A percentile compares a stretch with the other conserved stretches of the same genome.
Conservation (phyloP, 495 filamentous ascomycete genomes). For the Neurospora africana region DNA sequence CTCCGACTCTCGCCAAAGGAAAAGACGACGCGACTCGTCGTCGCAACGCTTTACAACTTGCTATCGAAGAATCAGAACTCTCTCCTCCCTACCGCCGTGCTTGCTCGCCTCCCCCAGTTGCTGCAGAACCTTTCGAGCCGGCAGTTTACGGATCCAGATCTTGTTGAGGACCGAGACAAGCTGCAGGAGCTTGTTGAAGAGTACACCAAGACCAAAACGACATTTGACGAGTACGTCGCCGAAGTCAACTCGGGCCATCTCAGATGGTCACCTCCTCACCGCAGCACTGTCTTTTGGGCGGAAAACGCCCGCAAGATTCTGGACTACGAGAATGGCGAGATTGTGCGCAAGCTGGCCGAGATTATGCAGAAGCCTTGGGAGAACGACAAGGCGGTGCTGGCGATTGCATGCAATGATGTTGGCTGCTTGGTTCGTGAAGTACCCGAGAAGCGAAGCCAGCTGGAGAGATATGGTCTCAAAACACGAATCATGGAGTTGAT, state of each 20-base stretch:
- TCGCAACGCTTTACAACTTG: slow-evolving; percentile 83
- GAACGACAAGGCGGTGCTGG: slow-evolving; percentile 88
- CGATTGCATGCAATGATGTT: slow-evolving; percentile 92
- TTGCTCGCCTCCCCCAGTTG: slow-evolving; percentile 70
- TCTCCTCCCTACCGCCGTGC: slow-evolving; percentile 70
- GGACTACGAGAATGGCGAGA: slow-evolving; percentile 67
- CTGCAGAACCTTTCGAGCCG: slow-evolving; percentile 71
- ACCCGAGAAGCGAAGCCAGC: slow-evolving; percentile 67
- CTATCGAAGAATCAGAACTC: slow-evolving; percentile 62
- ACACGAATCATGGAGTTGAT: slow-evolving; percentile 90
- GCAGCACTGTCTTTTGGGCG: slow-evolving; percentile 81
- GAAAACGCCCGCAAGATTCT: slow-evolving; percentile 91
- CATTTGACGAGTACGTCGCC: slow-evolving; percentile 88
- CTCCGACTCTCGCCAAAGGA: slow-evolving; percentile 90
- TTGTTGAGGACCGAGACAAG: slow-evolving; percentile 70
- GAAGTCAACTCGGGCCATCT: slow-evolving; percentile 84
- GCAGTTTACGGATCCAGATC: slow-evolving; percentile 79
- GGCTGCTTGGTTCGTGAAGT: slow-evolving; percentile 82
- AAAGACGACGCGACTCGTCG: slow-evolving; percentile 86
- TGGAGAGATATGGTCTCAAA: slow-evolving; percentile 90
- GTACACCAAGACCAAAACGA: slow-evolving; percentile 93
- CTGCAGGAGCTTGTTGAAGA: slow-evolving; percentile 77
- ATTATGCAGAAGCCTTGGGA: slow-evolving; percentile 83
- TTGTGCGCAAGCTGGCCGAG: slow-evolving; percentile 75
- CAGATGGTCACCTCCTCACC: slow-evolving; percentile 91